Percentiles rank a stretch among this genome's conserved stretches.
phyloP scores from a whole-genome alignment of 805 yeast genomes.

The Wickerhamomyces xylosicus region DNA sequence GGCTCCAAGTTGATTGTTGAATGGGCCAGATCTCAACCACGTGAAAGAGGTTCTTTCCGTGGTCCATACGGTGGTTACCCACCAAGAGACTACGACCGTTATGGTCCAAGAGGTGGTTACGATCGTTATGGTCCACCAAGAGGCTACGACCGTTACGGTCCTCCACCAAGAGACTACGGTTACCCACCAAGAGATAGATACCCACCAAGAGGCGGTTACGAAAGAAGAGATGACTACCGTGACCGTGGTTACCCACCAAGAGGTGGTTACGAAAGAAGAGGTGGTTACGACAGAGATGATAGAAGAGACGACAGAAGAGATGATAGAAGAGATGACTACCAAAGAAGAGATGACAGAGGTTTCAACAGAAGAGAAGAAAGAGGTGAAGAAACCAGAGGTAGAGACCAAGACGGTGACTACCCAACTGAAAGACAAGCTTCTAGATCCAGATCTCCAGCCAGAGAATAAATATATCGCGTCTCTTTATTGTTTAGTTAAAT shows the following conservation, averaged over 20 bases:
- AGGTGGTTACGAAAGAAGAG: constrained; percentile 5
- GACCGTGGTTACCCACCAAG: constrained; percentile 8
- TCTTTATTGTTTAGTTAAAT: background rate
- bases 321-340: constrained; percentile 9
- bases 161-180: constrained; percentile 10
- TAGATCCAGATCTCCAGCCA: constrained; percentile 23
- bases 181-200: constrained; percentile 4
- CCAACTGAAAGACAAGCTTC: constrained; percentile 14
- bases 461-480: constrained; percentile 6
- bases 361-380: constrained; percentile 9
- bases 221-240: constrained; percentile 12
- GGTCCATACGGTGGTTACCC: constrained; percentile 5
- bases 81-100: constrained; percentile 5
- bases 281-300: constrained; percentile 3
- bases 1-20: constrained; percentile 36
- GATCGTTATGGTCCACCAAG: constrained; percentile 6
- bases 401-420: constrained; percentile 8
- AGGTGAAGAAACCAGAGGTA: constrained; percentile 4
- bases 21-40: constrained; percentile 47
- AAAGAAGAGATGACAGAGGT: constrained; percentile 5
- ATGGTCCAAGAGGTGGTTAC: constrained; percentile 8
- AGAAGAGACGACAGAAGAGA: constrained; percentile 10
- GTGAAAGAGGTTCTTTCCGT: constrained; percentile 18
- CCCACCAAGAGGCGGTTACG: constrained; percentile 12
- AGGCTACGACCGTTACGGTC: constrained; percentile 4